phyloP scores from a whole-genome alignment of 139 green algal species.

The Chlamydomonas asymmetrica region DNA sequence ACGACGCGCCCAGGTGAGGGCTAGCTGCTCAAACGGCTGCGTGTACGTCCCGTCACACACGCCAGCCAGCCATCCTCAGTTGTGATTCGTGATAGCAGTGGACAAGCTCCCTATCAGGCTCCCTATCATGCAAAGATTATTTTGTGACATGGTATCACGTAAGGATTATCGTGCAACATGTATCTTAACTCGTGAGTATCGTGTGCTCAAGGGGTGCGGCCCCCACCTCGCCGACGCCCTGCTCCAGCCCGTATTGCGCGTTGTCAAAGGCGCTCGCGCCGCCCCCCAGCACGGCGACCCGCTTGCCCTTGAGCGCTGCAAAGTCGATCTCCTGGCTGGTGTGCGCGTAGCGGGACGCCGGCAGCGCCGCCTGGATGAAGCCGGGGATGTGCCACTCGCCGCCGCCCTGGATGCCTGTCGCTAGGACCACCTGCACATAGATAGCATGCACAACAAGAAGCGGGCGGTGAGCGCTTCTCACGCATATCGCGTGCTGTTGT shows the following conservation, averaged over 20 bases:
- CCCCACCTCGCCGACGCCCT: conserved; percentile 28
- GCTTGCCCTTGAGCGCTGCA: conserved; percentile 29
- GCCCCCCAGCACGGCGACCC: conserved; percentile 43
- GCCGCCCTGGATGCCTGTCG: conserved; percentile 51
- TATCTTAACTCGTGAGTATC: no score
- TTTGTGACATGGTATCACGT: no score
- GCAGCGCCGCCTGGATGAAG: conserved; percentile 29
- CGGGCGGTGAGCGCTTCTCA: no score
- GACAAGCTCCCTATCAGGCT: no score
- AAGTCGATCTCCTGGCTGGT: conserved; percentile 42
- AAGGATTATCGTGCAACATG: no score
- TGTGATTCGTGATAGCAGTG: no score
- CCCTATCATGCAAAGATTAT: no score
- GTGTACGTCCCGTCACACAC: background rate
- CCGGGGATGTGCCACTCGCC: conserved; percentile 50
- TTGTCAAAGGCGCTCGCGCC: conserved; percentile 48
- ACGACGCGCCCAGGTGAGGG: no score
- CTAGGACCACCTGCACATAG: conserved; percentile 45
- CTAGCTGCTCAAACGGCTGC: no score
- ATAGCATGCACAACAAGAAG: no score
- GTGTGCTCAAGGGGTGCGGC: no score
- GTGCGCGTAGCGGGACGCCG: conserved; percentile 31
- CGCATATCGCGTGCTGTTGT: no score
- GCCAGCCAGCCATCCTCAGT: background rate
- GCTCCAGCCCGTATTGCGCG: conserved; percentile 43